Conservation (phyloP, 164 flowering plant species). For the Piper longum region DNA sequence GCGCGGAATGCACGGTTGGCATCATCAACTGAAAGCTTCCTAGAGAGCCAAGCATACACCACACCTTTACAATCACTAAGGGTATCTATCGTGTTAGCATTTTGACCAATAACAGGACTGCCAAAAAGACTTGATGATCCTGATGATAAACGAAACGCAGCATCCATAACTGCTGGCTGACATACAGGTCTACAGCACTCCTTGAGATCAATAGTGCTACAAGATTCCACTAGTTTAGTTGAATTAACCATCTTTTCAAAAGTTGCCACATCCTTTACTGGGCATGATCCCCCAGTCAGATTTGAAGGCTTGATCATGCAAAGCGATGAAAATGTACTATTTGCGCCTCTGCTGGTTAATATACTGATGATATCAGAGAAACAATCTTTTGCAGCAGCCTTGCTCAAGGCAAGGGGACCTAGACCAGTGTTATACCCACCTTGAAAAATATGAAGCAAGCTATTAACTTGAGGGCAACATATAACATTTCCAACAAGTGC, state of each 20-base stretch:
- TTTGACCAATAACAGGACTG: constrained; percentile 25
- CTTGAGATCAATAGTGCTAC: constrained; percentile 72
- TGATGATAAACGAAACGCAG: constrained; percentile 64
- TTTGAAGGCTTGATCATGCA: constrained; percentile 65
- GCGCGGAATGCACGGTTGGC: constrained; percentile 73
- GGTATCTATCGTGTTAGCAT: constrained; percentile 22
- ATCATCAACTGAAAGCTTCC: constrained; percentile 57
- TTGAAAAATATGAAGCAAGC: constrained; percentile 76
- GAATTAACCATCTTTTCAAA: constrained; percentile 77
- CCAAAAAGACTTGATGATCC: constrained; percentile 18
- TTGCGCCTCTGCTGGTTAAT: constrained; percentile 78
- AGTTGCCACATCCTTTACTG: constrained; percentile 50
- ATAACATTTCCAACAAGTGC: constrained; percentile 75
- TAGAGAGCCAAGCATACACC: constrained; percentile 78
- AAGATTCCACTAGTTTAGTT: constrained; percentile 73
- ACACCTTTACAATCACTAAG: constrained; percentile 84
- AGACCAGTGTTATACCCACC: constrained; percentile 43
- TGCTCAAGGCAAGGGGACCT: constrained; percentile 40
- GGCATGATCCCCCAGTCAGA: constrained; percentile 92
- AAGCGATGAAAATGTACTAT: constrained; percentile 39
- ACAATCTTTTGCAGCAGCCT: constrained; percentile 63
- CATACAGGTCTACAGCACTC: constrained; percentile 94
- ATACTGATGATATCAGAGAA: constrained; percentile 75
- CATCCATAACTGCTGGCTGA: constrained; percentile 76
- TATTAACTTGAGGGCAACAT: constrained; percentile 86